Evolutionary conservation across 768 basidiomycete species (phyloP).

Genomic region (Collybiopsis confluens): DNA sequence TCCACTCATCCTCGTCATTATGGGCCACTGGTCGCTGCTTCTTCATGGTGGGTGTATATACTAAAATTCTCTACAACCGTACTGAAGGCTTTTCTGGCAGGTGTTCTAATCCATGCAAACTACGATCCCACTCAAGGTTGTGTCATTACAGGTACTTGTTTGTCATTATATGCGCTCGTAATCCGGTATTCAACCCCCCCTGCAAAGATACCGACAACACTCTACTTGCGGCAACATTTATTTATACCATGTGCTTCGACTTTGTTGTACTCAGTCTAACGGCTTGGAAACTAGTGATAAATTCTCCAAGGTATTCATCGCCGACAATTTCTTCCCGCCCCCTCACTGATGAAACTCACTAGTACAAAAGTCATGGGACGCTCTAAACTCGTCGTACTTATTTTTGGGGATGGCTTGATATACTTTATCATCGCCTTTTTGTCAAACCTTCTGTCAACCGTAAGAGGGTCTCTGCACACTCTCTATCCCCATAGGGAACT

Average conservation of each 20-base stretch:
- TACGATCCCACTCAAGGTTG: slow-evolving; percentile 51
- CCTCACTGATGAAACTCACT: not conserved
- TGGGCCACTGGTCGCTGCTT: slow-evolving; percentile 71
- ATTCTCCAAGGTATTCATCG: slow-evolving; percentile 38
- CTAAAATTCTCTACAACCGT: not conserved
- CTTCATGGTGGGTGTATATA: slow-evolving; percentile 64
- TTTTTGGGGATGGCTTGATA: slow-evolving; percentile 60
- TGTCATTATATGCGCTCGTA: slow-evolving; percentile 49
- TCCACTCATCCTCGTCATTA: slow-evolving; percentile 51
- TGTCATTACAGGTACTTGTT: slow-evolving; percentile 36
- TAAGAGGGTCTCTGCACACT: no score
- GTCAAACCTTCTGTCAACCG: slow-evolving; percentile 58
- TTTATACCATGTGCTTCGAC: slow-evolving; percentile 75
- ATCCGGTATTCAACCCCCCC: not conserved
- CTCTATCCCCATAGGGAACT: no score
- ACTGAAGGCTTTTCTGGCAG: slow-evolving; percentile 23
- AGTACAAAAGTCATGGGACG: slow-evolving; percentile 14
- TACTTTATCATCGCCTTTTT: slow-evolving; percentile 79
- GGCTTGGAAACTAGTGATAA: slow-evolving; percentile 53
- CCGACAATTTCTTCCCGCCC: slow-evolving; percentile 36
- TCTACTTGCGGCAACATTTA: slow-evolving; percentile 61
- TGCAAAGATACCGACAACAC: slow-evolving; percentile 48
- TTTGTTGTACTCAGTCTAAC: slow-evolving; percentile 59
- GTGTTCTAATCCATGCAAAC: slow-evolving; percentile 54
- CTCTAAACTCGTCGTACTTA: slow-evolving; percentile 33